A percentile compares a stretch with the other conserved stretches of the same genome.
Conservation (phyloP, 331 rosid species). For the Erythrophleum ivorense region DNA sequence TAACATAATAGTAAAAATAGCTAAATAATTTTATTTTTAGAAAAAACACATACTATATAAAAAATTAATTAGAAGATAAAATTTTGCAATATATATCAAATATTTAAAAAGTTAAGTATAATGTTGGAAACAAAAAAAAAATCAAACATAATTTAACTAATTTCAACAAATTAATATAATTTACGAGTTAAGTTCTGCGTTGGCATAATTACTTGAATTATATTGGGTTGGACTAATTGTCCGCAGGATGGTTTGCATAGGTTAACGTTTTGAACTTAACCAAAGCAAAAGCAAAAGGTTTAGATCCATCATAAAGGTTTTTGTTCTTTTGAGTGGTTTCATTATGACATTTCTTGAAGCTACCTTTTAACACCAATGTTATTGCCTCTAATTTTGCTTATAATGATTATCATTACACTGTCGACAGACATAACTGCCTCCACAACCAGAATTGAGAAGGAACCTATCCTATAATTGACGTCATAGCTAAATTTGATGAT, state of each 20-base stretch:
- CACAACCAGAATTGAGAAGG: conserved; percentile 18
- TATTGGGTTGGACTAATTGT: not conserved
- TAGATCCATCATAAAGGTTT: not conserved
- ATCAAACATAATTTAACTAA: not conserved
- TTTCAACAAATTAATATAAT: no score
- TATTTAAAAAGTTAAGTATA: no score
- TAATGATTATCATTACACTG: conserved; percentile 44
- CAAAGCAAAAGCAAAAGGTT: not conserved
- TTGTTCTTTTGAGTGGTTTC: not conserved
- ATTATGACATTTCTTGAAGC: conserved; percentile 39
- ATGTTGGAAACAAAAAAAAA: not conserved
- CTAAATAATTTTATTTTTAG: no score
- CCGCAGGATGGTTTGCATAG: not conserved
- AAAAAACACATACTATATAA: no score
- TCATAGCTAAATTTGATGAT: conserved; percentile 3
- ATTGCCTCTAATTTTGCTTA: conserved; percentile 38
- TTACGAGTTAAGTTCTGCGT: not conserved
- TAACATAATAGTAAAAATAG: no score
- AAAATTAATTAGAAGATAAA: no score
- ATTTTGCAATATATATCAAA: no score
- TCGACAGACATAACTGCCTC: conserved; percentile 23
- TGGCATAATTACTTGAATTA: conserved; percentile 19
- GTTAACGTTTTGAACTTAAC: not conserved
- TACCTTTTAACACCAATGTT: conserved; percentile 33
- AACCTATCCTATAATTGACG: conserved; percentile 3